Evolutionary conservation across 2,329 filamentous ascomycete genomes (phyloP).

Genomic region (Orbilia javanica): DNA sequence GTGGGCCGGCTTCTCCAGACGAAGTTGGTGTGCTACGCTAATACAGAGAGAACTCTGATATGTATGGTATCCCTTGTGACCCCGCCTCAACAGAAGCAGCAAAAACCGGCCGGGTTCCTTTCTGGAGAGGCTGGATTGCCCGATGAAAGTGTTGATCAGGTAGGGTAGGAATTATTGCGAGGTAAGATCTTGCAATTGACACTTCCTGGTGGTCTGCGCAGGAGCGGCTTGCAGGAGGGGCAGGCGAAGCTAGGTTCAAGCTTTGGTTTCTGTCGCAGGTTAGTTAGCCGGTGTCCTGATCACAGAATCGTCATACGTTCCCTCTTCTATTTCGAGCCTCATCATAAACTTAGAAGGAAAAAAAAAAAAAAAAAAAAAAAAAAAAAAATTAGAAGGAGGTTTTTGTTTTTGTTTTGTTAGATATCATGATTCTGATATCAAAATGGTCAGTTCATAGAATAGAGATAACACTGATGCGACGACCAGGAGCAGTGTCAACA

Average conservation of each 20-base stretch:
- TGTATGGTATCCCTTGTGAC: slow-evolving; percentile 51
- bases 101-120: slow-evolving; percentile 35
- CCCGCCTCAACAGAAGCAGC: slow-evolving; percentile 44
- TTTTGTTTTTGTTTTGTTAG: neutral
- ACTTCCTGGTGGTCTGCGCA: slow-evolving; percentile 29
- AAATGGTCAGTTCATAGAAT: slow-evolving; percentile 17
- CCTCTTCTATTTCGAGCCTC: slow-evolving; percentile 21
- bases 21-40: slow-evolving; percentile 57
- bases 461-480: neutral
- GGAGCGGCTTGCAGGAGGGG: slow-evolving; percentile 16
- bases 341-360: slow-evolving; percentile 11
- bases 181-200: slow-evolving; percentile 31
- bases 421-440: slow-evolving; percentile 57
- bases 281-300: slow-evolving; percentile 22
- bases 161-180: slow-evolving; percentile 14
- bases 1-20: slow-evolving; percentile 50
- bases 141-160: slow-evolving; percentile 58
- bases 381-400: neutral
- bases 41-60: slow-evolving; percentile 27
- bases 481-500: slow-evolving; percentile 21
- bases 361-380: neutral
- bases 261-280: slow-evolving; percentile 18
- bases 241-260: slow-evolving; percentile 26
- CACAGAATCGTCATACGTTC: slow-evolving; percentile 38
- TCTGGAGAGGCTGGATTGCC: slow-evolving; percentile 39